Percentiles rank a stretch among this genome's conserved stretches.
Evolutionary conservation across 1,284 basidiomycete genomes (phyloP).

Genomic region (Rhodotorula sp.): DNA sequence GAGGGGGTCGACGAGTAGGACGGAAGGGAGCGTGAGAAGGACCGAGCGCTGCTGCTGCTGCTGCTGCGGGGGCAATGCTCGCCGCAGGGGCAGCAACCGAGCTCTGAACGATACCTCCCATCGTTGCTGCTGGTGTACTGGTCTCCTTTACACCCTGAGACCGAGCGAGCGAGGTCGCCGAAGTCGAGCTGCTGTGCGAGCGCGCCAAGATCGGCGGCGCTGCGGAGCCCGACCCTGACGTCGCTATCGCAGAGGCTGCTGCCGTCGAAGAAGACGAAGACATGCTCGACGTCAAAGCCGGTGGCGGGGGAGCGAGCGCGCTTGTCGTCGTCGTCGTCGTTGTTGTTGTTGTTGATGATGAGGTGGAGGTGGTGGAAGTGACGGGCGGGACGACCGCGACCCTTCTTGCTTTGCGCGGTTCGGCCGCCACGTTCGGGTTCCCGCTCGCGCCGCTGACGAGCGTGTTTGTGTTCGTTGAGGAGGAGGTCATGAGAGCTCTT

Average conservation of each 20-base stretch:
- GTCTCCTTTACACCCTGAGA: background rate
- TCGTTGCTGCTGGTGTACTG: background rate
- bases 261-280: background rate
- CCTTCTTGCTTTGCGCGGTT: constrained; percentile 19
- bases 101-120: background rate
- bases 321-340: background rate
- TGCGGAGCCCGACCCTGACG: background rate
- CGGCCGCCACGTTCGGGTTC: background rate
- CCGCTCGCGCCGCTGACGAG: background rate
- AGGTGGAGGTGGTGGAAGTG: background rate
- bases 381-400: constrained; percentile 10
- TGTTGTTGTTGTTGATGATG: background rate
- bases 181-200: background rate
- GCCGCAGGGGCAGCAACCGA: background rate
- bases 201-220: background rate
- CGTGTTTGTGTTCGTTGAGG: background rate
- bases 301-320: background rate
- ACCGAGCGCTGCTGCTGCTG: background rate
- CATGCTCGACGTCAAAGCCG: too few species aligned
- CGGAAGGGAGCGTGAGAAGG: constrained; percentile 31
- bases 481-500: background rate
- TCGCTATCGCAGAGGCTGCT: background rate
- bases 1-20: background rate
- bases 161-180: background rate
- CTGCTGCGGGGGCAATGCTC: background rate